Conservation (phyloP, 1,139 yeast species). For the Magnusiomyces ingens region DNA sequence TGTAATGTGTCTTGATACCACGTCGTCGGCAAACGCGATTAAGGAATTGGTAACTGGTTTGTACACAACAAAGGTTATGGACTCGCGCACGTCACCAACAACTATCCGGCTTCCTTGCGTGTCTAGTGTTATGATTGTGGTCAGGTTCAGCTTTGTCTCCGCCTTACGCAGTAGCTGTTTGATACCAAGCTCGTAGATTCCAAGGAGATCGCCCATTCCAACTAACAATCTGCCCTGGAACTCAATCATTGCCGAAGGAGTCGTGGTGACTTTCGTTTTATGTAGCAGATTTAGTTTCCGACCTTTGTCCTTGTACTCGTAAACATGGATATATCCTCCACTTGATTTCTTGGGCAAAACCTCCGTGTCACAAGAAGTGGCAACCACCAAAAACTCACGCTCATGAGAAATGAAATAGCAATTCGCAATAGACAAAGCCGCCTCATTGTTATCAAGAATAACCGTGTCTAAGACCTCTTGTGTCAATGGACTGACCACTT, state of each 20-base stretch:
- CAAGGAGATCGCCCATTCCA: slow-evolving; percentile 48
- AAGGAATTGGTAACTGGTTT: slow-evolving; percentile 47
- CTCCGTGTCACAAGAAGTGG: slow-evolving; percentile 39
- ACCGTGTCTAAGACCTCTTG: slow-evolving; percentile 38
- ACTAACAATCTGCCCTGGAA: slow-evolving; percentile 61
- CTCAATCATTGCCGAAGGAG: slow-evolving; percentile 44
- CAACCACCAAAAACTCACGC: slow-evolving; percentile 42
- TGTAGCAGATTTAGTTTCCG: slow-evolving; percentile 47
- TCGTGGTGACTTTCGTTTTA: slow-evolving; percentile 49
- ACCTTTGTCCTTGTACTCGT: slow-evolving; percentile 37
- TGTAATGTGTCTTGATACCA: slow-evolving; percentile 60
- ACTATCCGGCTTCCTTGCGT: slow-evolving; percentile 55
- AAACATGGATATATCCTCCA: slow-evolving; percentile 40
- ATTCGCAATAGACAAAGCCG: slow-evolving; percentile 36
- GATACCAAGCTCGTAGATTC: slow-evolving; percentile 68
- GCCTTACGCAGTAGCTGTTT: slow-evolving; percentile 71
- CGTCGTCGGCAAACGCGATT: slow-evolving; percentile 63
- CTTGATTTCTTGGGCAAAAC: slow-evolving; percentile 34
- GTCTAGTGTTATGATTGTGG: slow-evolving; percentile 45
- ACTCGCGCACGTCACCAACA: slow-evolving; percentile 61
- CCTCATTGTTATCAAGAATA: slow-evolving; percentile 40
- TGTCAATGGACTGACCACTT: slow-evolving; percentile 40
- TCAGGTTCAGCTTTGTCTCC: slow-evolving; percentile 32
- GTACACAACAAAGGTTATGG: slow-evolving; percentile 53
- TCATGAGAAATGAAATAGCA: slow-evolving; percentile 36